phyloP scores from a whole-genome alignment of 192 early-diverging fungal species.

The Entophlyctis luteolus region DNA sequence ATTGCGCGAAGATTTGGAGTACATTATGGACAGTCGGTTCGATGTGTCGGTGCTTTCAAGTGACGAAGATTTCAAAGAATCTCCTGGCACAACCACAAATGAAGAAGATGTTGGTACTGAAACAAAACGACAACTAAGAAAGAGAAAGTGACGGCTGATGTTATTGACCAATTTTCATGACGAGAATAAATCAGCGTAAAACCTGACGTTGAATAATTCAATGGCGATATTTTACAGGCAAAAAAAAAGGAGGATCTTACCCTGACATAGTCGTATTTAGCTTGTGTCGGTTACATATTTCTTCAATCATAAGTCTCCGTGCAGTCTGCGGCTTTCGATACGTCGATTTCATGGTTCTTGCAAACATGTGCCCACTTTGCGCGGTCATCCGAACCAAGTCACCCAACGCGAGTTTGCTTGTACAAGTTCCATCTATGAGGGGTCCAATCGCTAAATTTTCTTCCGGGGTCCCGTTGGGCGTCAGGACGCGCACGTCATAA shows the following conservation, averaged over 20 bases:
- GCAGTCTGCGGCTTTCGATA: slow-evolving; percentile 47
- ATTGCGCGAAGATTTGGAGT: slow-evolving; percentile 18
- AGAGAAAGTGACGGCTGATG: no score
- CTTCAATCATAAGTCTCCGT: slow-evolving; percentile 42
- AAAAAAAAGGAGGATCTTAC: slow-evolving; percentile 10
- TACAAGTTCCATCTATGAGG: slow-evolving; percentile 67
- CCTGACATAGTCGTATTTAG: slow-evolving; percentile 19
- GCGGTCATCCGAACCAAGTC: slow-evolving; percentile 67
- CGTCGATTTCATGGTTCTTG: slow-evolving; percentile 48
- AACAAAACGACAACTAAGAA: no score
- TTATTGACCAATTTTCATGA: no score
- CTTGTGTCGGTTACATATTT: slow-evolving; percentile 37
- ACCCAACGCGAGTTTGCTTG: slow-evolving; percentile 64
- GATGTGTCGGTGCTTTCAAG: not conserved
- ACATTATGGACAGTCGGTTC: slow-evolving; percentile 17
- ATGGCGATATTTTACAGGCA: not conserved
- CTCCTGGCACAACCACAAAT: no score
- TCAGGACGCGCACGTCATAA: slow-evolving; percentile 64
- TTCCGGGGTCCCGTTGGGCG: slow-evolving; percentile 11
- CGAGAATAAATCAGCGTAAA: slow-evolving; percentile 40
- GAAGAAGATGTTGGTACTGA: no score
- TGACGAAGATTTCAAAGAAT: not conserved
- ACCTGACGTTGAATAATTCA: slow-evolving; percentile 15
- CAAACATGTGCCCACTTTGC: slow-evolving; percentile 60
- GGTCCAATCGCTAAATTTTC: slow-evolving; percentile 54